Conservation (phyloP, 805 yeast genomes). For the Monosporozyma unispora region DNA sequence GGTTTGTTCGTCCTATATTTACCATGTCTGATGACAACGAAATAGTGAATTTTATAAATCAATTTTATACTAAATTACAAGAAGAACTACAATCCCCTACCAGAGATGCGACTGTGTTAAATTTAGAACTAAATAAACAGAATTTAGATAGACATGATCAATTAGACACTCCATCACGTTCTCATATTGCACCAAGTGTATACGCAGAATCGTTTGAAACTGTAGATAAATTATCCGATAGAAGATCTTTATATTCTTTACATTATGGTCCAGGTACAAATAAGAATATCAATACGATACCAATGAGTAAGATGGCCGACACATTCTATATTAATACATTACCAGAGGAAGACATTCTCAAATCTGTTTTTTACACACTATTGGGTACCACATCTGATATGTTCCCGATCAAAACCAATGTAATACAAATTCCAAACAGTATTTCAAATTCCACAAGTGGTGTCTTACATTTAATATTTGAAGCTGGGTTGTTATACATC, state of each 20-base stretch:
- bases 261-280: constrained; percentile 9
- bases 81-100: constrained; percentile 11
- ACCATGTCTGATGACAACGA: constrained; percentile 14
- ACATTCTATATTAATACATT: constrained; percentile 31
- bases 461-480: constrained; percentile 47
- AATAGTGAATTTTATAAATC: constrained; percentile 14
- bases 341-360: constrained; percentile 36
- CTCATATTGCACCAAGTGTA: constrained; percentile 13
- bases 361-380: constrained; percentile 43
- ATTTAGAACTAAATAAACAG: constrained; percentile 2
- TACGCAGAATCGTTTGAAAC: constrained; percentile 36
- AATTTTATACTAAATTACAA: constrained; percentile 12
- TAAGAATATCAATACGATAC: constrained; percentile 5
- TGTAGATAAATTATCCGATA: constrained; percentile 32
- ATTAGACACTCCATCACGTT: constrained; percentile 8
- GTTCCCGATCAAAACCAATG: constrained; percentile 36
- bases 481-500: constrained; percentile 62
- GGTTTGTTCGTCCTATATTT: constrained; percentile 12
- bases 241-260: constrained; percentile 30
- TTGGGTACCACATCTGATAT: constrained; percentile 55
- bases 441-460: constrained; percentile 51
- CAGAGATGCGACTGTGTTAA: neutral
- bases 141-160: constrained; percentile 6
- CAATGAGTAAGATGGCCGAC: constrained; percentile 16
- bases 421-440: constrained; percentile 39